phyloP scores from a whole-genome alignment of 2,329 filamentous ascomycete genomes.

The Fonsecaea monophora region DNA sequence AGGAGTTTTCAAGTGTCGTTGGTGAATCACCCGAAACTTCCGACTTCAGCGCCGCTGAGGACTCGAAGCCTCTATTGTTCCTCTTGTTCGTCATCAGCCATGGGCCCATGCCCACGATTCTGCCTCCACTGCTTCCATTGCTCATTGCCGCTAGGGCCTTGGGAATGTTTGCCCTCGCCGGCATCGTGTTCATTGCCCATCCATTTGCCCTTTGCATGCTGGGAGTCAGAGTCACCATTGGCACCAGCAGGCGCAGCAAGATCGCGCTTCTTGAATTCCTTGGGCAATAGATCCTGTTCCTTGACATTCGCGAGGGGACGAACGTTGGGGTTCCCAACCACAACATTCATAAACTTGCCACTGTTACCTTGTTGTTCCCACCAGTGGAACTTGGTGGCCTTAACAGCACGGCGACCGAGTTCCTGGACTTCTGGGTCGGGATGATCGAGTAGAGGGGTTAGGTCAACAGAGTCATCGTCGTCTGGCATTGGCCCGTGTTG shows the following conservation, averaged over 20 bases:
- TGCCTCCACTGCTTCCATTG: slow-evolving; percentile 6
- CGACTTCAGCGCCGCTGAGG: neutral
- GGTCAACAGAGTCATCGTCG: slow-evolving; percentile 6
- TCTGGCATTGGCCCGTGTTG: slow-evolving; percentile 31
- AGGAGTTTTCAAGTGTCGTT: neutral
- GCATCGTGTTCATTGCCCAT: slow-evolving; percentile 1
- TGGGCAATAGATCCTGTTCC: neutral
- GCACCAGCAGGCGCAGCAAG: neutral
- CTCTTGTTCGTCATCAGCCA: slow-evolving; percentile 12
- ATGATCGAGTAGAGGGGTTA: slow-evolving; percentile 5
- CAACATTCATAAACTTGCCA: slow-evolving; percentile 5
- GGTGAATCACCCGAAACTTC: neutral
- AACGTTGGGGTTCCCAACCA: slow-evolving; percentile 20
- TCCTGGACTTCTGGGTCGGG: slow-evolving; percentile 11
- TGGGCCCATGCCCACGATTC: slow-evolving; percentile 11
- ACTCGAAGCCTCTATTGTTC: neutral
- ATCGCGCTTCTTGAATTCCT: slow-evolving; percentile 9
- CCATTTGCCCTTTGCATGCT: neutral
- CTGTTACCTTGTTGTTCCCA: slow-evolving; percentile 19
- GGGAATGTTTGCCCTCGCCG: neutral
- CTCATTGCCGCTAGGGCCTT: neutral
- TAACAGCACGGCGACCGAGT: slow-evolving; percentile 9
- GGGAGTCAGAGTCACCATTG: neutral
- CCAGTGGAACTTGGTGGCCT: slow-evolving; percentile 6
- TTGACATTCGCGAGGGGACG: slow-evolving; percentile 2